Evolutionary conservation across 495 filamentous ascomycete genomes (phyloP).

Genomic region (Hypoxylon crocopeplum): DNA sequence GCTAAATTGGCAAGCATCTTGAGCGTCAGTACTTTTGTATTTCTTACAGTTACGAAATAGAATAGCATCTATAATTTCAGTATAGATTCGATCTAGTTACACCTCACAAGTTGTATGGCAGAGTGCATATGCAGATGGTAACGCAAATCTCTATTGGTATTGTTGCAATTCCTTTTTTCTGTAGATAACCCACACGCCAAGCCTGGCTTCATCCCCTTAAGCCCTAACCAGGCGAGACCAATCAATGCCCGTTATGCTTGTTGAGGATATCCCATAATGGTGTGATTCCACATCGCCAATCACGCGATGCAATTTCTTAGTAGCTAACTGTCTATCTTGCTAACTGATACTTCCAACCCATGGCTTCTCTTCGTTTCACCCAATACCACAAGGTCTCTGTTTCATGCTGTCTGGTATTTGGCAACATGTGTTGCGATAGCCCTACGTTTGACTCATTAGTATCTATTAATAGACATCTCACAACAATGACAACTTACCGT

Average conservation of each 20-base stretch:
- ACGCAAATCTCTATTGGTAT: constrained; percentile 23
- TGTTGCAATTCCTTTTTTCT: constrained; percentile 1
- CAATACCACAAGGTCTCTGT: not conserved
- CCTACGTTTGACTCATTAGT: constrained; percentile 22
- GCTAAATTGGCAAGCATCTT: too few species aligned
- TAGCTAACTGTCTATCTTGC: constrained; percentile 1
- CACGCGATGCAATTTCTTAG: constrained; percentile 6
- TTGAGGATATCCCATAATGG: constrained; percentile 29
- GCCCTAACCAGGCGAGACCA: constrained; percentile 8
- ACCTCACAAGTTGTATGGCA: not conserved
- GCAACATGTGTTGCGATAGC: constrained; percentile 29
- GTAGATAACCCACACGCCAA: constrained; percentile 7
- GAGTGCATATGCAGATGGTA: not conserved
- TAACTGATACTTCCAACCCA: not conserved
- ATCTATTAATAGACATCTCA: not conserved
- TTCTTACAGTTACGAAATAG: too few species aligned
- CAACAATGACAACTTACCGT: constrained; percentile 62
- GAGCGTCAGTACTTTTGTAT: too few species aligned
- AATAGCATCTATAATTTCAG: not conserved
- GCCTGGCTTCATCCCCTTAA: constrained; percentile 8
- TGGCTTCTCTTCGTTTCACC: constrained; percentile 4
- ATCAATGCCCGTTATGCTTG: constrained; percentile 17
- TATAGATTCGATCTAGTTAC: too few species aligned
- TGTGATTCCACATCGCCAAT: constrained; percentile 11
- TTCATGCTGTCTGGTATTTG: constrained; percentile 29